Base-by-base conservation (phyloP, 2,329 filamentous ascomycete species). In the Talaromyces sp. region DNA sequence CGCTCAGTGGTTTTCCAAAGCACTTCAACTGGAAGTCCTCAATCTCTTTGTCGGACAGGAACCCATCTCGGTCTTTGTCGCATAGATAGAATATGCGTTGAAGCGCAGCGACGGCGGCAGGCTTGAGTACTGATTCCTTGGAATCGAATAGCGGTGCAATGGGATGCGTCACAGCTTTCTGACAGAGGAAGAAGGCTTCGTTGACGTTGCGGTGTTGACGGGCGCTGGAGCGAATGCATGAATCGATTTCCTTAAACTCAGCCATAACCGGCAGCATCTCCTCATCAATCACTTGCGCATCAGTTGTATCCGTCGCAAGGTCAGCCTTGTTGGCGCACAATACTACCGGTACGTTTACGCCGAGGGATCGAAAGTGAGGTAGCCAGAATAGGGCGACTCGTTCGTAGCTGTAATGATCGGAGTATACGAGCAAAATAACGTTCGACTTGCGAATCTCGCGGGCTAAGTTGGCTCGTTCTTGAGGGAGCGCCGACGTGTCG, bases 331-430 rank as follows among this genome's bases (percentile, higher is more conserved):
- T 98, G 72, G 95, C 92, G 72, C 95, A 98, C 62, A 99, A 81
- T 50, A 99, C 93, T 11, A 99, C 95, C 0, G 95, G 95, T 23
- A 99, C 92, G 74, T 99, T 99, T 73, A 99, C 95, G n/a, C 95
- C 95, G 42, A 99, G 85, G 3, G 93, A 96, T 65, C 95, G 90
- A 73, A 99, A 98, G 77, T 97, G 96, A 11, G 95, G 95, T 85
- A 99, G 90, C 95, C 95, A 99, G 77, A 98, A 99, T 52, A 99
- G 82, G 3, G 93, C 95, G 3, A 99, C 93, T 40, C 95, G 84
- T 75, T 99, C 95, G 80, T 98, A 99, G 83, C 93, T 98, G 81
- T 99, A 99, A 78, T 98, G 93, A 75, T 99, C 95, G 68, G 93
- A 93, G 77, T 99, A 99, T 61, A 99, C 93, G 48, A 99, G 86